Percentiles rank a stretch among this genome's conserved stretches.
Evolutionary conservation across 202 grass and related monocot species (phyloP).

Genomic region (Schoenoplectus tabernaemontani): DNA sequence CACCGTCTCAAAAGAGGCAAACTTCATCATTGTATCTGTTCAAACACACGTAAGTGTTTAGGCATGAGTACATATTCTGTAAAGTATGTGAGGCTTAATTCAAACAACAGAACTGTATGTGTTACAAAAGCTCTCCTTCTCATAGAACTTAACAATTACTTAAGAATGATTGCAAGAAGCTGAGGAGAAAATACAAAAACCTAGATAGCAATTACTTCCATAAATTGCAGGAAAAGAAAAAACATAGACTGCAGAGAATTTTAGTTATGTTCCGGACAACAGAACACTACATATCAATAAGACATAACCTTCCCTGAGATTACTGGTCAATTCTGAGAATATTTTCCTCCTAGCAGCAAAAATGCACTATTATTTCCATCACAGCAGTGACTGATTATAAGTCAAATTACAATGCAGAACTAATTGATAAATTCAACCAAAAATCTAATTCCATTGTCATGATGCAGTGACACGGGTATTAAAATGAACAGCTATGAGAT

Average conservation of each 20-base stretch:
- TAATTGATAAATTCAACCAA: not conserved
- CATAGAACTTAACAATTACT: not conserved
- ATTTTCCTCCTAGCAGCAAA: not conserved
- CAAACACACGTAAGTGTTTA: not conserved
- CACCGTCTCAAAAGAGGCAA: constrained; percentile 78
- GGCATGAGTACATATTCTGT: not conserved
- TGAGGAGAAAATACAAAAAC: not conserved
- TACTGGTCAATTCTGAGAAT: not conserved
- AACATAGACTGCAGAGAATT: not conserved
- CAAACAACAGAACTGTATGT: not conserved
- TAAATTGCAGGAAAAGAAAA: not conserved
- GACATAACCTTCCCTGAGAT: not conserved
- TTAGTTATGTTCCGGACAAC: not conserved
- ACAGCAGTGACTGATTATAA: not conserved
- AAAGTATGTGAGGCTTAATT: not conserved
- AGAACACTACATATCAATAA: not conserved
- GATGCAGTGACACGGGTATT: not conserved
- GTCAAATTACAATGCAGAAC: not conserved
- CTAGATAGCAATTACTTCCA: not conserved
- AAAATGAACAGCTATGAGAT: not conserved
- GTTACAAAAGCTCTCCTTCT: not conserved
- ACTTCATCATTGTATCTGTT: constrained; percentile 95
- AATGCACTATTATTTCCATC: not conserved
- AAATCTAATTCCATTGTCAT: not conserved
- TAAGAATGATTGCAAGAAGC: not conserved